Base-by-base conservation (phyloP, 345 rosid species). In the Gynandropsis gynandra region DNA sequence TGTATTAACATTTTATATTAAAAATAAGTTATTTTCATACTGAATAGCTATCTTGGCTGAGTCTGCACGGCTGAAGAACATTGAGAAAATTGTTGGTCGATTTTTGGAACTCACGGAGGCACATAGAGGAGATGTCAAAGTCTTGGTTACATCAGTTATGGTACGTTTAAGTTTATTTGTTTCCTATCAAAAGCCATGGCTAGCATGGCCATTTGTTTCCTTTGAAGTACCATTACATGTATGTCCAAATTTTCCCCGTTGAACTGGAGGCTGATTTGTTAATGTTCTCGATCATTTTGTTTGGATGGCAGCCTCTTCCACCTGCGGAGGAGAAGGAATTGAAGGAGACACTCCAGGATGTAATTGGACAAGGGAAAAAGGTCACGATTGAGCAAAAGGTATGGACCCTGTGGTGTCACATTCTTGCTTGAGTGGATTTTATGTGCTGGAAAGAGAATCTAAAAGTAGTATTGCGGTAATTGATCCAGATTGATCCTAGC, bases 321-420 rank as follows among this genome's bases (percentile, higher is more conserved):
- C 67, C 86, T 15, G 66, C 80, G 31, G 98, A 92, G 66, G 96
- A 92, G 76, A 82, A 74, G 64, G 93, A 92, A 52, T 66, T 92
- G 68, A 85, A 63, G 72, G 88, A 80, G 66, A 81, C 93, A 0
- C 83, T 92, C 13, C 88, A 80, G 48, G 82, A 81, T 15, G 59
- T 85, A 13, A 61, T 92, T 52, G 97, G 98, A 39, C 61, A 69
- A 64, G 98, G 97, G 52, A 92, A 81, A 76, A 75, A 50, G 44
- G 93, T 85, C 34, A 63, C 56, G 44, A 64, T 92, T 52, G 88
- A 81, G 56, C 90, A 92, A 59, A 92, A 92, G 88, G 98, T 92
- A 75, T 16, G 51, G 8, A 34, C 47, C 29, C 14, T 19, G 39
- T 2, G 11, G 15, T 40, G 4, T 16, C 4, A 14, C 17, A 5